Conservation (phyloP, 2,329 filamentous ascomycete genomes). For the Emergomyces orientalis region DNA sequence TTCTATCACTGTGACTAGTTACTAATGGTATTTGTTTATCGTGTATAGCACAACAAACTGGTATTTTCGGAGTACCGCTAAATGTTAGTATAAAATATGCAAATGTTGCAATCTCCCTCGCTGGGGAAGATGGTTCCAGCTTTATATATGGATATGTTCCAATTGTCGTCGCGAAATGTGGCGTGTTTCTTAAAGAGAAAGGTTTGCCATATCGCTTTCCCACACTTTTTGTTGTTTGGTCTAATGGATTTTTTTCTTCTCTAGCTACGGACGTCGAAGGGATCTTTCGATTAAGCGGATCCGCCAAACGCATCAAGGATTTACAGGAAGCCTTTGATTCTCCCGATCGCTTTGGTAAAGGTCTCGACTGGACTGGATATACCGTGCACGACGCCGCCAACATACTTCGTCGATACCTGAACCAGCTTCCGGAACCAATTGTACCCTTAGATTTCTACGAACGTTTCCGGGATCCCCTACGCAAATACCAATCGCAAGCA, state of each 20-base stretch:
- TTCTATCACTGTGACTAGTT: neutral
- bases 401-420: slow-evolving; percentile 87
- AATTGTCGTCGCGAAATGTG: slow-evolving; percentile 96
- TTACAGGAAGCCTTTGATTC: slow-evolving; percentile 87
- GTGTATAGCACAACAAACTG: slow-evolving; percentile 41
- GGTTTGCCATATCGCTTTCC: slow-evolving; percentile 44
- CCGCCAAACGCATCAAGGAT: slow-evolving; percentile 97
- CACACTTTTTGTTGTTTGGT: slow-evolving; percentile 1
- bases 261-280: slow-evolving; percentile 88
- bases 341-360: slow-evolving; percentile 90
- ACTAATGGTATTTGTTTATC: slow-evolving; percentile 4
- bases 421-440: slow-evolving; percentile 91
- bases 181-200: slow-evolving; percentile 95
- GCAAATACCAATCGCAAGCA: slow-evolving; percentile 58
- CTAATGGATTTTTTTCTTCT: slow-evolving; percentile 22
- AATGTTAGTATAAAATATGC: slow-evolving; percentile 94
- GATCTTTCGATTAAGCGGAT: slow-evolving; percentile 91
- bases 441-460: slow-evolving; percentile 92
- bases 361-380: slow-evolving; percentile 92
- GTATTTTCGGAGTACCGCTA: slow-evolving; percentile 90
- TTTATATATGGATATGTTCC: slow-evolving; percentile 99
- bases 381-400: slow-evolving; percentile 98
- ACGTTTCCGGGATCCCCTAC: slow-evolving; percentile 75
- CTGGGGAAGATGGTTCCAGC: slow-evolving; percentile 83
- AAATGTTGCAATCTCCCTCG: slow-evolving; percentile 93